A percentile compares a stretch with the other conserved stretches of the same genome.
Evolutionary conservation across 441 rosid genomes (phyloP).

Genomic region (Kokia cookei): DNA sequence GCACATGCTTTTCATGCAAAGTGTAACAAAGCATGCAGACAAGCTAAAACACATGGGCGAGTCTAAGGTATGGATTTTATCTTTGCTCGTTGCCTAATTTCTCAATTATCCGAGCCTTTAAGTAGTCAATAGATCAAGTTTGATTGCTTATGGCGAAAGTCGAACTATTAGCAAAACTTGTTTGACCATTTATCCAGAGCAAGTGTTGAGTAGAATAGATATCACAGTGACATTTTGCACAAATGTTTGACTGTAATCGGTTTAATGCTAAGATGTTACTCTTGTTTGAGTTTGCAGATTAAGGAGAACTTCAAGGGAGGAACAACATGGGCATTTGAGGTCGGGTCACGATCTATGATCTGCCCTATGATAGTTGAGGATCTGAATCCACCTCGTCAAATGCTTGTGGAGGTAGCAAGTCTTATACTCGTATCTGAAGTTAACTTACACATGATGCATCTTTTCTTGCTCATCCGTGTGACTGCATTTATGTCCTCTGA

Average conservation of each 20-base stretch:
- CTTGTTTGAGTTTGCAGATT: slow-evolving; percentile 36
- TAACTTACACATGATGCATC: slow-evolving; percentile 2
- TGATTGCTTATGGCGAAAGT: not conserved
- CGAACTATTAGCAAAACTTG: not conserved
- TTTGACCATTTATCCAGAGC: not conserved
- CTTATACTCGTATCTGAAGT: slow-evolving; percentile 3
- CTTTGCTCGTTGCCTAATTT: not conserved
- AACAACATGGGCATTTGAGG: slow-evolving; percentile 95
- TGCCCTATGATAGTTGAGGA: slow-evolving; percentile 96
- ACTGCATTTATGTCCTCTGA: not conserved
- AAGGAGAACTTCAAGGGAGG: slow-evolving; percentile 75
- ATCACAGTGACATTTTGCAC: not conserved
- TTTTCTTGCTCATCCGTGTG: not conserved
- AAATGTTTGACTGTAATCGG: not conserved
- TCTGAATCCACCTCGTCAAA: slow-evolving; percentile 73
- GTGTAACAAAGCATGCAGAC: slow-evolving; percentile 88
- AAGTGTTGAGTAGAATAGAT: not conserved
- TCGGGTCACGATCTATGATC: slow-evolving; percentile 72
- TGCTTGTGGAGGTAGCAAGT: slow-evolving; percentile 80
- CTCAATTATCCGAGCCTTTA: not conserved
- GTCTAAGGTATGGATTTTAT: slow-evolving; percentile 52
- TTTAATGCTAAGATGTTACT: not conserved
- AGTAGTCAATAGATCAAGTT: not conserved
- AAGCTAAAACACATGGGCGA: slow-evolving; percentile 78
- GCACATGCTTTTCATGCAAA: slow-evolving; percentile 98